Evolutionary conservation across 768 basidiomycete genomes (phyloP), one percentile per base, ranked within the genome.

Genomic region (Nidularia sp.): DNA sequence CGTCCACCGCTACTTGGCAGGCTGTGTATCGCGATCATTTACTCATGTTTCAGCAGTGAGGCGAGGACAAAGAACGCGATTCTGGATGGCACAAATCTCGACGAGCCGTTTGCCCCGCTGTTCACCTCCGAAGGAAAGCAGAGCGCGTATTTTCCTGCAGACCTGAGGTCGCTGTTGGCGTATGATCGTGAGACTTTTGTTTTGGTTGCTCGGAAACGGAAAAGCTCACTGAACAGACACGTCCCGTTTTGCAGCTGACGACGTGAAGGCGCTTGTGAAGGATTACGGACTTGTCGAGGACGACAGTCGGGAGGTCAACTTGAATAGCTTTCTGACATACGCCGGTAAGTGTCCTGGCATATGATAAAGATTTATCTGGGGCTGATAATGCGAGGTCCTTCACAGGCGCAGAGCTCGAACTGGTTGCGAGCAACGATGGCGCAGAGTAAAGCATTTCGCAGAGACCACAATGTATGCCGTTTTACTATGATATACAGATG

Each of bases 281-380:
- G 80, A 84, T 49, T 83, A 81, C 55, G 76, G 67, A 1, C 70
- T 86, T 12, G 62, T 60, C 5, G 73, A 71, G 34, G 68, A 74
- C 18, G 71, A 74, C 2, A 60, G 68, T 9, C 62, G 71, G 32
- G 70, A 76, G 48, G 66, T 61, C 54, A 82, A 83, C 58, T 62
- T 80, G 45, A 81, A 78, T 55, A 64, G 70, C n/a, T 85, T 86
- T 61, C 71, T 85, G 64, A 63, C 72, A 32, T 76, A 80, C 58
- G 78, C 83, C 51, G 84, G 83, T 78, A 54, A 58, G 18, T 18
- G 18, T 18, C 18, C 18, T 18, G 18, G 18, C 18, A 18, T 18
- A 18, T 18, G 18, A 18, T 18, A 18, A 18, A 1, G 18, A 18
- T 18, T 18, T 18, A 18, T 18, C 18, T 18, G 18, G 18, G 18